Base-by-base conservation (phyloP, 305 asterid species). In the Rubia peregrina region DNA sequence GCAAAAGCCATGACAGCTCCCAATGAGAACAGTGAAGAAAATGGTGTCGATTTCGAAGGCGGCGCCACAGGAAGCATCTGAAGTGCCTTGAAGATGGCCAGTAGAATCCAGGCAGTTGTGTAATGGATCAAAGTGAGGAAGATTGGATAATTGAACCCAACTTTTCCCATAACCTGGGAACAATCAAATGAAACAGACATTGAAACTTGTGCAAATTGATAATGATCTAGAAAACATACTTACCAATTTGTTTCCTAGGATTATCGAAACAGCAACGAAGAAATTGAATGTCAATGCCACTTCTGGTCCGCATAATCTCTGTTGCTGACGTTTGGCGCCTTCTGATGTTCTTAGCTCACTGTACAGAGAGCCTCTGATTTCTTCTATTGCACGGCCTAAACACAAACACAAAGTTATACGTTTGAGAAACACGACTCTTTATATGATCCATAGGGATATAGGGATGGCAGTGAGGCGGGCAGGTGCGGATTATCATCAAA, bases 1-100 rank as follows among this genome's bases (percentile, higher is more conserved):
- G 98, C 88, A 68, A 92, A 87, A 75, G 98, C 87, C 96, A 89
- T 89, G 51, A 92, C 92, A 26, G 83, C 89, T 0, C 98, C 96
- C 82, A 89, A 78, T 42, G 89, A 80, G 73, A 90, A 89, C n/a
- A 90, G 68, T 5, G 96, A 87, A n/a, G 95, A 89, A 79, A 80
- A 88, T 2, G 96, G 96, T 0, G 98, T 92, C 5, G 96, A 30
- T 77, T 75, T 84, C 19, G 96, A 77, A 5, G 98, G 95, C 49
- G 98, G 96, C 12, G 94, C 49, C 38, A 84, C 85, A 4, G 98
- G 96, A 46, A 92, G 90, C 80, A 90, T 36, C 6, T 89, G 80
- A 41, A 87, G 66, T 0, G 86, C 71, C 86, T 84, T 90, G 83
- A 92, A 86, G 30, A 88, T 41, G 67, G 95, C 96, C 0, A 92